Percentiles rank a stretch among this genome's conserved stretches.
These are phyloP conservation scores for Scolecobasidium constrictum DNA, from an alignment of 2,329 filamentous ascomycete genomes.

Conservation along the genomic window DNA sequence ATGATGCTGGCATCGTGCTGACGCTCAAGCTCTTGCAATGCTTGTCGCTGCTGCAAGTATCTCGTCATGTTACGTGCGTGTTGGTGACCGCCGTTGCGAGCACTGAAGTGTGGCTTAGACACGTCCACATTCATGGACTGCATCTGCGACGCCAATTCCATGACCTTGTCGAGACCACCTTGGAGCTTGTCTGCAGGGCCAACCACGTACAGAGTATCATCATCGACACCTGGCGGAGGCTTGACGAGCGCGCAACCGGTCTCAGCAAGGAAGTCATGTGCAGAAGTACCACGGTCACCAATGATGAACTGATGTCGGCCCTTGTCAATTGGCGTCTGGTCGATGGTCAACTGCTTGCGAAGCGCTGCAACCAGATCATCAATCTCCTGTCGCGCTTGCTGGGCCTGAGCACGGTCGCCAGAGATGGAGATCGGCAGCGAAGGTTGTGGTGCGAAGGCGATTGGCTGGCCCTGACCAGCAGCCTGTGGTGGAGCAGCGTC, in stretches of 20 bases:
- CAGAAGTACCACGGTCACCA: constrained; percentile 66
- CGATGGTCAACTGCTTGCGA: constrained; percentile 61
- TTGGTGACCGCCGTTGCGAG: constrained; percentile 57
- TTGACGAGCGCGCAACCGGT: constrained; percentile 86
- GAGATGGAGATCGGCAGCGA: constrained; percentile 75
- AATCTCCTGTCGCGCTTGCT: constrained; percentile 68
- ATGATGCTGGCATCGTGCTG: constrained; percentile 80
- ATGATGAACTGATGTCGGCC: constrained; percentile 93
- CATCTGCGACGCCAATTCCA: constrained; percentile 82
- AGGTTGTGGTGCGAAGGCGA: constrained; percentile 58
- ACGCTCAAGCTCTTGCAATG: constrained; percentile 73
- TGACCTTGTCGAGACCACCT: constrained; percentile 67
- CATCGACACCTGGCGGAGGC: constrained; percentile 63
- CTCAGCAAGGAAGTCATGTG: constrained; percentile 78
- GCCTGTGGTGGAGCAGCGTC: constrained; percentile 53
- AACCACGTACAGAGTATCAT: constrained; percentile 74
- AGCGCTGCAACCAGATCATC: constrained; percentile 70
- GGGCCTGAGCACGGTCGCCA: constrained; percentile 74
- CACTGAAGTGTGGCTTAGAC: constrained; percentile 64
- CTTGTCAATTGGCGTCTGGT: constrained; percentile 72
- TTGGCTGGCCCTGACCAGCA: constrained; percentile 50
- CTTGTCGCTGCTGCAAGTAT: constrained; percentile 72
- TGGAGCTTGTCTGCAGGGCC: constrained; percentile 67
- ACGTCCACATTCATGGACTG: constrained; percentile 76
- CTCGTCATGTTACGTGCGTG: constrained; percentile 82